A percentile compares a stretch with the other conserved stretches of the same genome.
These are phyloP conservation scores for Colletotrichum zoysiae DNA, from an alignment of 2,329 filamentous ascomycete genomes.

Conservation along the genomic window DNA sequence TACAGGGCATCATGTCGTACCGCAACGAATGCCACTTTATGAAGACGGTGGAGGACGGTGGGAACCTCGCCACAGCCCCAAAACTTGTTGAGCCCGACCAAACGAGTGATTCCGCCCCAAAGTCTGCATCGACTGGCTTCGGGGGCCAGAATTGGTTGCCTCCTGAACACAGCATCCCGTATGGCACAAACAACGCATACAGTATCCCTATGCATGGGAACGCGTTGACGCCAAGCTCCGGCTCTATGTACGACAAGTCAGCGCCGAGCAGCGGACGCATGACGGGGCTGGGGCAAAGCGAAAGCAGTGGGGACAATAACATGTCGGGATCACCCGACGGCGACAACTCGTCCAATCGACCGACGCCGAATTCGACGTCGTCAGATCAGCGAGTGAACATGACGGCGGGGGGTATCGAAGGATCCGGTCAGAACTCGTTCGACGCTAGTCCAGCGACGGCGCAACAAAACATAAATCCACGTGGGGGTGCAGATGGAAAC, in stretches of 20 bases:
- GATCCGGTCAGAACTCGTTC: conserved; percentile 61
- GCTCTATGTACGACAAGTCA: conserved; percentile 51
- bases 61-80: conserved; percentile 54
- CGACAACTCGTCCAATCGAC: conserved; percentile 66
- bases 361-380: conserved; percentile 70
- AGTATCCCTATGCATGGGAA: conserved; percentile 40
- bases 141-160: conserved; percentile 54
- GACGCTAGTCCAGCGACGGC: conserved; percentile 64
- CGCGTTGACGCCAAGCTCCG: conserved; percentile 38
- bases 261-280: conserved; percentile 46
- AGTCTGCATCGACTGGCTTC: conserved; percentile 46
- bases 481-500: conserved; percentile 53
- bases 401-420: conserved; percentile 45
- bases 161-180: conserved; percentile 54
- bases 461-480: conserved; percentile 55
- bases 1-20: conserved; percentile 58
- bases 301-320: conserved; percentile 59
- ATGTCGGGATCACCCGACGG: conserved; percentile 63
- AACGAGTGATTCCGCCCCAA: conserved; percentile 46
- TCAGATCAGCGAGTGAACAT: conserved; percentile 56
- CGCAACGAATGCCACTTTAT: conserved; percentile 60
- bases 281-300: conserved; percentile 56
- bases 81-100: conserved; percentile 56
- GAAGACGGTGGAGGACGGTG: conserved; percentile 55
- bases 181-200: conserved; percentile 26